These are phyloP conservation scores for Aureobasidium lini DNA, from an alignment of 2,329 filamentous ascomycete genomes.

Conservation along the genomic window DNA sequence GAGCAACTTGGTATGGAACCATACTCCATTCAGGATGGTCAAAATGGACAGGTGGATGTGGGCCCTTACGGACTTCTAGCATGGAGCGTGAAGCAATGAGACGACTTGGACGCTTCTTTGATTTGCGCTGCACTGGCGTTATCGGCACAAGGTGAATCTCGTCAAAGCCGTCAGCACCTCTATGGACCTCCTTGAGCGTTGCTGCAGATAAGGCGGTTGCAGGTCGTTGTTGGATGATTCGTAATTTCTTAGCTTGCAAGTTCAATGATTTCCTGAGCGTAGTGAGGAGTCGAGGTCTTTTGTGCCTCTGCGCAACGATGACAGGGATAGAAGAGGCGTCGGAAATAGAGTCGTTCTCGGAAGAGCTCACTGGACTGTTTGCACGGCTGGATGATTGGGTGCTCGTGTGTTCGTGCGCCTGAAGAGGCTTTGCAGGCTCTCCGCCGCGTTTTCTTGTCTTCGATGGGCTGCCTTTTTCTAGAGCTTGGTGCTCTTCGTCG, in stretches of 20 bases:
- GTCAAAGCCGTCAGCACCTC: not conserved
- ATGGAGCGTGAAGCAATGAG: not conserved
- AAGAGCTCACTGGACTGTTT: not conserved
- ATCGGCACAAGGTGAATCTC: not conserved
- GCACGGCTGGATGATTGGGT: not conserved
- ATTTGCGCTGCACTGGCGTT: not conserved
- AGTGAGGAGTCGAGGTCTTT: not conserved
- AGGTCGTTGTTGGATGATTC: not conserved
- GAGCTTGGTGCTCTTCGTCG: not conserved
- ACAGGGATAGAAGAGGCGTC: not conserved
- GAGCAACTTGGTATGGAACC: not conserved
- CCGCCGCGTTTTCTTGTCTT: not conserved
- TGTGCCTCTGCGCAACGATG: not conserved
- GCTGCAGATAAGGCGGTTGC: not conserved
- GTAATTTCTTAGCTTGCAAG: not conserved
- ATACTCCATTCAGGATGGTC: not conserved
- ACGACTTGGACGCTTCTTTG: not conserved
- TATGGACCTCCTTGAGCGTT: not conserved
- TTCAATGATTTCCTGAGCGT: not conserved
- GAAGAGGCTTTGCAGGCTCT: too few species aligned
- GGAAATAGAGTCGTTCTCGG: slow-evolving; percentile 1
- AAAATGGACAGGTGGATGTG: not conserved
- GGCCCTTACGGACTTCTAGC: not conserved
- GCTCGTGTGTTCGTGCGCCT: not conserved
- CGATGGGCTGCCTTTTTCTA: not conserved